Evolutionary conservation across 306 rosid species (phyloP).

Genomic region (Dryas alaskensis): DNA sequence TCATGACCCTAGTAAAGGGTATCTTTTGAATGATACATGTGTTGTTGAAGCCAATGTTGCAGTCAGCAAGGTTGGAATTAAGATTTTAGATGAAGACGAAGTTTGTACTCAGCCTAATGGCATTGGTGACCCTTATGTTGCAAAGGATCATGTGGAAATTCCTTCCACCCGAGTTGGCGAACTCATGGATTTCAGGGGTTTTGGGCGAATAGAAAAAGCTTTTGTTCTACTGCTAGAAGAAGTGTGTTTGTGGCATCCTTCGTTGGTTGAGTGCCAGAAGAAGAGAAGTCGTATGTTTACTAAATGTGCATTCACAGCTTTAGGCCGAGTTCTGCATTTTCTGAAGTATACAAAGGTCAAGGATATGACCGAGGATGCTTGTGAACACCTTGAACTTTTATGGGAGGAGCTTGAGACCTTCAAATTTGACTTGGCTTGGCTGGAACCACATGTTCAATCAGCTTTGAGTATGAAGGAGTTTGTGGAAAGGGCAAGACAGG

Average conservation of each 20-base stretch:
- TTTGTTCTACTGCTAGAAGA: background rate
- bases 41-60: constrained; percentile 2
- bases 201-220: background rate
- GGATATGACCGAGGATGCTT: background rate
- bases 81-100: background rate
- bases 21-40: background rate
- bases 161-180: background rate
- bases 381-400: background rate
- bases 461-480: background rate
- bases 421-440: constrained; percentile 5
- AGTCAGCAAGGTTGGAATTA: background rate
- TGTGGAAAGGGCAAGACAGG: background rate
- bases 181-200: background rate
- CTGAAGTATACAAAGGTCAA: background rate
- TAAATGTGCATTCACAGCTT: constrained; percentile 1
- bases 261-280: background rate
- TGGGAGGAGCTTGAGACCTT: constrained; percentile 10
- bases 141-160: background rate
- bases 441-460: background rate
- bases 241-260: constrained; percentile 2
- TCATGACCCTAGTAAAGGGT: background rate
- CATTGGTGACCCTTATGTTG: background rate
- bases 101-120: background rate
- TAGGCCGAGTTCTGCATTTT: constrained; percentile 1
- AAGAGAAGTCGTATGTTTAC: background rate